Percentiles rank a stretch among this genome's conserved stretches.
Evolutionary conservation across 495 filamentous ascomycete species (phyloP).

Genomic region (Penicillium pancosmium): DNA sequence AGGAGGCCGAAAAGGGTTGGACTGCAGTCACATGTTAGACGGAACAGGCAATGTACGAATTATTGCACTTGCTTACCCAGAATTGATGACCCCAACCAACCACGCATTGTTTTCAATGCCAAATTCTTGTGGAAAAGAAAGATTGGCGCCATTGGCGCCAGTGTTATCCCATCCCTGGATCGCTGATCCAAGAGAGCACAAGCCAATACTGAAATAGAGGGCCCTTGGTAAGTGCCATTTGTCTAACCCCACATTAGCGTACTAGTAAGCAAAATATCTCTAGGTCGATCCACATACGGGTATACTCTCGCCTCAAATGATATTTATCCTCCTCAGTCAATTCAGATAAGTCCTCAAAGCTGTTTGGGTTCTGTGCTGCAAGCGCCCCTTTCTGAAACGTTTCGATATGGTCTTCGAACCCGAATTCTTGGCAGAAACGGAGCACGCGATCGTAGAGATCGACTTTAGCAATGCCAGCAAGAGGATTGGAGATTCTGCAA

Average conservation of each 20-base stretch:
- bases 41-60: background rate
- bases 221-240: slow-evolving; percentile 63
- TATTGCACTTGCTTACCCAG: slow-evolving; percentile 23
- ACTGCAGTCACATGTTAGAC: background rate
- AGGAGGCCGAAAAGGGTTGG: slow-evolving; percentile 18
- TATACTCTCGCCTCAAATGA: slow-evolving; percentile 55
- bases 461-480: slow-evolving; percentile 52
- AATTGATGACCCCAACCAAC: slow-evolving; percentile 64
- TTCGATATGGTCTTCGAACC: slow-evolving; percentile 45
- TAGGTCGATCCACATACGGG: slow-evolving; percentile 22
- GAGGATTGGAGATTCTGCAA: slow-evolving; percentile 59
- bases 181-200: slow-evolving; percentile 70
- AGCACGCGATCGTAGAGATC: slow-evolving; percentile 55
- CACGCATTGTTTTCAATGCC: slow-evolving; percentile 59
- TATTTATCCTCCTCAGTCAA: slow-evolving; percentile 56
- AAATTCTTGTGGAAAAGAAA: slow-evolving; percentile 59
- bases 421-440: slow-evolving; percentile 50
- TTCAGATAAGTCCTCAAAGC: slow-evolving; percentile 55
- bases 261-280: background rate
- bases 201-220: slow-evolving; percentile 67
- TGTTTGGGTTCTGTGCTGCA: slow-evolving; percentile 58
- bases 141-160: slow-evolving; percentile 67
- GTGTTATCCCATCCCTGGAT: slow-evolving; percentile 73
- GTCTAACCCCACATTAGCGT: slow-evolving; percentile 23
- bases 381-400: slow-evolving; percentile 60